Base-by-base conservation (phyloP, 2,329 filamentous ascomycete species). In the Botryosphaeria dothidea region DNA sequence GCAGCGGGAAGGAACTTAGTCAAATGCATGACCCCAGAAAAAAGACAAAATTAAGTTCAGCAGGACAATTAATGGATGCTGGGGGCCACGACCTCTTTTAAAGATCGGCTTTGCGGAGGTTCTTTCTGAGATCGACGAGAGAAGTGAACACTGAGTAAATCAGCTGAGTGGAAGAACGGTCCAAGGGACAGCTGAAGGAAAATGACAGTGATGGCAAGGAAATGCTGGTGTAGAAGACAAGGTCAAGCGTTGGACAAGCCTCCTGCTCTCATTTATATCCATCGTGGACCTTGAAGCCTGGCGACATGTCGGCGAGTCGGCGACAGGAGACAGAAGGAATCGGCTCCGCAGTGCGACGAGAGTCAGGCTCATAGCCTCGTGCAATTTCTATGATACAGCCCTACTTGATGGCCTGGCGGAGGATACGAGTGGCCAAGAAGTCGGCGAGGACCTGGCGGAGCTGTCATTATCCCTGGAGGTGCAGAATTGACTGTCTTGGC, bases 341-440 rank as follows among this genome's bases (percentile, higher is more conserved):
- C 56, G 56, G 56, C 56, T 60, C 56, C 56, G 56, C 56, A 60
- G 25, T 60, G 56, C 56, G 56, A 60, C 38, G 23, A 34, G 51
- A 11, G 13, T 57, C 21, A 57, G 31, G 23, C 27, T 17, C 54
- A 46, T 34, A 11, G 56, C 38, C 25, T 34, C 38, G 19, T 45
- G 27, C 38, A 60, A 23, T 45, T 27, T 46, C 8, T 13, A 60
- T 60, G 29, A 31, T 46, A 60, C 56, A 31, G 23, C 9, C 19
- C 11, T 31, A 31, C 56, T n/a, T 36, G 23, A 29, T 15, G 36
- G 36, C 15, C 54, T 57, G 34, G 17, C 36, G 15, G 23, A 19
- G 25, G 38, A 46, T 34, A 25, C 41, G 41, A 60, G 56, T 60
- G 41, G 56, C 41, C 56, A 60, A 60, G 56, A n/a, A 17, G 27